Evolutionary conservation across 2,329 filamentous ascomycete species (phyloP).

Genomic region (Monilinia polystroma): DNA sequence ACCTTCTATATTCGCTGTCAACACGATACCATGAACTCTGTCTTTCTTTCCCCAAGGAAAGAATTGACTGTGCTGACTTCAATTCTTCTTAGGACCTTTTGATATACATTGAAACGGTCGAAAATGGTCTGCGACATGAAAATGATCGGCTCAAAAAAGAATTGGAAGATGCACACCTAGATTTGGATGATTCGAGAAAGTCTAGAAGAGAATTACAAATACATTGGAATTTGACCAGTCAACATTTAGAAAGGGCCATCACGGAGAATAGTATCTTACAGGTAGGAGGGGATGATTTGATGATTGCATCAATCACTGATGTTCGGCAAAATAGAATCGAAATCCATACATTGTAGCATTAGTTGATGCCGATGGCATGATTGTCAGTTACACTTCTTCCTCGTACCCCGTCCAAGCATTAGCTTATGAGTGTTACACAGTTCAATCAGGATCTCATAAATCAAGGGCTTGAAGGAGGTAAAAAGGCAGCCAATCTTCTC

Average conservation of each 20-base stretch:
- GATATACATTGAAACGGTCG: constrained; percentile 47
- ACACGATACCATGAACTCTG: background rate
- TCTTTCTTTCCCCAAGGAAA: background rate
- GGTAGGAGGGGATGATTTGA: constrained; percentile 42
- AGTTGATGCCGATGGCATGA: constrained; percentile 62
- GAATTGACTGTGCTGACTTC: constrained; percentile 5
- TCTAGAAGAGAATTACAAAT: constrained; percentile 53
- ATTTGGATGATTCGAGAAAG: constrained; percentile 51
- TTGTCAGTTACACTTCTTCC: constrained; percentile 46
- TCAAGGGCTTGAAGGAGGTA: constrained; percentile 49
- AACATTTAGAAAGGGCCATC: constrained; percentile 41
- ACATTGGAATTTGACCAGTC: constrained; percentile 45
- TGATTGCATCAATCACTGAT: constrained; percentile 14
- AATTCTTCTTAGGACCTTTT: constrained; percentile 47
- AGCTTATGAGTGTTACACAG: constrained; percentile 42
- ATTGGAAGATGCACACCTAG: constrained; percentile 48
- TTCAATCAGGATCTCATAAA: constrained; percentile 57
- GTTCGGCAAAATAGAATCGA: constrained; percentile 38
- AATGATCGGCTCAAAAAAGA: constrained; percentile 46
- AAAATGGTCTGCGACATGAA: constrained; percentile 47
- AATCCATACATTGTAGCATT: constrained; percentile 61
- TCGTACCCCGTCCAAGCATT: constrained; percentile 26
- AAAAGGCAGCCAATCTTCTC: constrained; percentile 46
- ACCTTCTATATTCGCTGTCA: background rate
- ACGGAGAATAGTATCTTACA: constrained; percentile 48